phyloP scores from a whole-genome alignment of 331 rosid genomes.

The Phaseolus coccineus region DNA sequence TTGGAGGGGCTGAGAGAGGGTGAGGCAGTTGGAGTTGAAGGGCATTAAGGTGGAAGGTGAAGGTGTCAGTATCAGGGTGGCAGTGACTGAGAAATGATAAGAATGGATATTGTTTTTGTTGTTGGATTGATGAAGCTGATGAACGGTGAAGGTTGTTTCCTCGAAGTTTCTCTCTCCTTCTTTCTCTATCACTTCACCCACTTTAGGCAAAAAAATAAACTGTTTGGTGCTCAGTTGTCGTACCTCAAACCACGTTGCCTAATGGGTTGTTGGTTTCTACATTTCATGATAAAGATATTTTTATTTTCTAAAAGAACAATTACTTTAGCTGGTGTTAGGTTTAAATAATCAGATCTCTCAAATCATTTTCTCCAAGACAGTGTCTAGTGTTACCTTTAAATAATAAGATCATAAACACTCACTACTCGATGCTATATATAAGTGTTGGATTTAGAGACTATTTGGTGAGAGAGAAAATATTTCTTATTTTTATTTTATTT shows the following conservation, averaged over 20 bases:
- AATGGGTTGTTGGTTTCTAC: too few relatives aligned
- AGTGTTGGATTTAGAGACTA: not conserved
- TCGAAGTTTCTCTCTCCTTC: conserved; percentile 43
- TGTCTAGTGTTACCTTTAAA: not conserved
- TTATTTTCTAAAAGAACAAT: conserved; percentile 9
- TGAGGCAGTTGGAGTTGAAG: conserved; percentile 33
- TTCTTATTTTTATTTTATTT: not conserved
- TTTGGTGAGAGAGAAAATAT: not conserved
- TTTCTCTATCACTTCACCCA: conserved; percentile 23
- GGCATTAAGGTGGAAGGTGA: conserved; percentile 32
- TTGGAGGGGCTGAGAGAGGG: conserved; percentile 24
- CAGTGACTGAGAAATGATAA: conserved; percentile 10
- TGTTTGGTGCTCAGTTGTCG: not conserved
- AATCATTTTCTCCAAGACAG: not conserved
- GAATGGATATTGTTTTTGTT: conserved; percentile 18
- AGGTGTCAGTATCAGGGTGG: conserved; percentile 27
- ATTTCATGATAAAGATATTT: too few relatives aligned
- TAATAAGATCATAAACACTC: not conserved
- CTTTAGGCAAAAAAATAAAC: not conserved
- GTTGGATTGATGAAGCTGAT: conserved; percentile 13
- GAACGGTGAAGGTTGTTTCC: conserved; percentile 50
- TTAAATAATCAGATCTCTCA: conserved; percentile 8
- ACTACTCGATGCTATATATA: not conserved
- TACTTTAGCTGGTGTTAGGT: conserved; percentile 9
- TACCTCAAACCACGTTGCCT: not conserved